phyloP scores from a whole-genome alignment of 148 eudicot species.

The Limonium bicolor region DNA sequence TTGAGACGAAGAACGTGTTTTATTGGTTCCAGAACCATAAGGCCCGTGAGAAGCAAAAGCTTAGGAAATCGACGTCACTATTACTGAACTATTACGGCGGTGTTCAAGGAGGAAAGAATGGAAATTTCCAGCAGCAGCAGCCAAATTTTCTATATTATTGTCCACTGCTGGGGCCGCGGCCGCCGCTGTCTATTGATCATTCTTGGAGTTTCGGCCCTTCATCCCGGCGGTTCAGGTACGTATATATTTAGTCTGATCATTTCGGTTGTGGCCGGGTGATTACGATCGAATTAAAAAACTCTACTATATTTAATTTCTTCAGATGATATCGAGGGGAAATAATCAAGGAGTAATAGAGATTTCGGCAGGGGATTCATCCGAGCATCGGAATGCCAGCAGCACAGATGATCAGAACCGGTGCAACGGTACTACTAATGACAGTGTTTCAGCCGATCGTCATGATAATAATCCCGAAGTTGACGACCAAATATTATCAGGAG shows the following conservation, averaged over 20 bases:
- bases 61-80: background rate
- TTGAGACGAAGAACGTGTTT: slow-evolving; percentile 19
- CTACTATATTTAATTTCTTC: too few species aligned
- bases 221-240: background rate
- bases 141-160: background rate
- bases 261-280: too few species aligned
- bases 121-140: background rate
- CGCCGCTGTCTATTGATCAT: too few species aligned
- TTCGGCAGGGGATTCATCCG: too few species aligned
- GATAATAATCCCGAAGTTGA: too few species aligned
- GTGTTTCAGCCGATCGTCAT: too few species aligned
- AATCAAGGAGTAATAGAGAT: too few species aligned
- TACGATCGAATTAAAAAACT: too few species aligned
- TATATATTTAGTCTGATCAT: background rate
- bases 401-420: background rate
- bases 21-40: slow-evolving; percentile 24
- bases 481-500: background rate
- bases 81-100: too few species aligned
- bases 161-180: too few species aligned
- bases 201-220: background rate
- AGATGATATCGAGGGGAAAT: too few species aligned
- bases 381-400: background rate
- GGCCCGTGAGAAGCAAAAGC: slow-evolving; percentile 18
- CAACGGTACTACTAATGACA: background rate
- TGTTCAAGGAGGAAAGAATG: too few species aligned